Evolutionary conservation across 352 stramenopile species (phyloP).

Genomic region (Globisporangium takayamanum): DNA sequence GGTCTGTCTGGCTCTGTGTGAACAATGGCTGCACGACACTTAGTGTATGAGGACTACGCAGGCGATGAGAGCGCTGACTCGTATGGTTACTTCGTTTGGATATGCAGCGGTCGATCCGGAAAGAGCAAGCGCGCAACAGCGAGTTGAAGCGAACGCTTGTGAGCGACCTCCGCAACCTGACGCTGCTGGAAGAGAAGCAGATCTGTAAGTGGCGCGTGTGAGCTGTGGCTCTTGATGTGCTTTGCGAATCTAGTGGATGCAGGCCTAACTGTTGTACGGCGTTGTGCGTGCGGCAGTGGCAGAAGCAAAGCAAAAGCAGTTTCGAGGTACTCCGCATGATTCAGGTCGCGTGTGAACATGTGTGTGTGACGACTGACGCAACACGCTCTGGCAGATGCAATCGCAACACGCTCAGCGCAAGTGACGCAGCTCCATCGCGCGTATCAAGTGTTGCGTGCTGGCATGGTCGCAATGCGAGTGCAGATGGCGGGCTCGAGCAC

Average conservation of each 20-base stretch:
- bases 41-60: not conserved
- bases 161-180: constrained; percentile 24
- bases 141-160: constrained; percentile 21
- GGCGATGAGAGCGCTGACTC: not conserved
- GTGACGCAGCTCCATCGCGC: constrained; percentile 20
- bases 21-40: not conserved
- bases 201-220: constrained; percentile 18
- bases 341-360: too few species aligned
- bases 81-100: not conserved
- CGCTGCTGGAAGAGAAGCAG: constrained; percentile 36
- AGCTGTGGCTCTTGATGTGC: not conserved
- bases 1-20: constrained; percentile 22
- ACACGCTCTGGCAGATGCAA: constrained; percentile 20
- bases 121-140: constrained; percentile 36
- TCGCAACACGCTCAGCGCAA: constrained; percentile 25
- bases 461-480: constrained; percentile 27
- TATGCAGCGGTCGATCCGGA: constrained; percentile 30
- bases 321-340: constrained; percentile 18
- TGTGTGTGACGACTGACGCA: not conserved
- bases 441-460: constrained; percentile 25
- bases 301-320: constrained; percentile 35
- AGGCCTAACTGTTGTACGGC: not conserved
- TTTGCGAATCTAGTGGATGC: constrained; percentile 2
- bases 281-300: constrained; percentile 19
- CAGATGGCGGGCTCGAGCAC: constrained; percentile 20